phyloP scores from a whole-genome alignment of 805 yeast species.

The Monosporozyma yasuniensis region DNA sequence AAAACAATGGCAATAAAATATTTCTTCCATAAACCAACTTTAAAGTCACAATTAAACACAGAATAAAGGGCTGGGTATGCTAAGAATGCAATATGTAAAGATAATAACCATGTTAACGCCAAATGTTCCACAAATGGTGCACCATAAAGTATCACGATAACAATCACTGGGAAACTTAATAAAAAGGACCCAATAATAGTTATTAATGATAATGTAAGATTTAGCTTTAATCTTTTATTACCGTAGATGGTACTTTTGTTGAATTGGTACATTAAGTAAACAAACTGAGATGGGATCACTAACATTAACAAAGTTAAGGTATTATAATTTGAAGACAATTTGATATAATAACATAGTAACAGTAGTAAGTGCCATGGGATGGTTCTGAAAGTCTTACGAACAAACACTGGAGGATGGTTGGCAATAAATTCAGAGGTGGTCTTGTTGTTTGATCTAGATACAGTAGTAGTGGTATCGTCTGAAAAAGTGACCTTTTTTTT shows the following conservation, averaged over 20 bases:
- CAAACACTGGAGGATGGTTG: constrained; percentile 29
- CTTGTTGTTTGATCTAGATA: constrained; percentile 16
- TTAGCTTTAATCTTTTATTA: constrained; percentile 26
- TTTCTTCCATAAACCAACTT: constrained; percentile 36
- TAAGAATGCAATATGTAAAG: constrained; percentile 54
- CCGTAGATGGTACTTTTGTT: constrained; percentile 30
- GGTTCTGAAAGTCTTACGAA: constrained; percentile 22
- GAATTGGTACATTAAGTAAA: constrained; percentile 30
- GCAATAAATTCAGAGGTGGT: constrained; percentile 10
- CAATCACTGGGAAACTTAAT: constrained; percentile 20
- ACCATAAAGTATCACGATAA: constrained; percentile 56
- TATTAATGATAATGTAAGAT: constrained; percentile 16
- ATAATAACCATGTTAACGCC: constrained; percentile 48
- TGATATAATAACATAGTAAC: constrained; percentile 29
- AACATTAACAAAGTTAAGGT: constrained; percentile 20
- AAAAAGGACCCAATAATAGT: constrained; percentile 19
- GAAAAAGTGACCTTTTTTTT: constrained; percentile 29
- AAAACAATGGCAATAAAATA: constrained; percentile 31
- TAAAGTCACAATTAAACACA: constrained; percentile 43
- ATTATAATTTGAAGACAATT: constrained; percentile 22
- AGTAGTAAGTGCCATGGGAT: constrained; percentile 28
- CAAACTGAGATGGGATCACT: constrained; percentile 29
- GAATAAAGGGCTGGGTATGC: constrained; percentile 57
- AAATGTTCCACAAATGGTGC: constrained; percentile 59
- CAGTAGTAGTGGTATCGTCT: constrained; percentile 25